phyloP scores from a whole-genome alignment of 345 rosid genomes.

The Corchorus olitorius region DNA sequence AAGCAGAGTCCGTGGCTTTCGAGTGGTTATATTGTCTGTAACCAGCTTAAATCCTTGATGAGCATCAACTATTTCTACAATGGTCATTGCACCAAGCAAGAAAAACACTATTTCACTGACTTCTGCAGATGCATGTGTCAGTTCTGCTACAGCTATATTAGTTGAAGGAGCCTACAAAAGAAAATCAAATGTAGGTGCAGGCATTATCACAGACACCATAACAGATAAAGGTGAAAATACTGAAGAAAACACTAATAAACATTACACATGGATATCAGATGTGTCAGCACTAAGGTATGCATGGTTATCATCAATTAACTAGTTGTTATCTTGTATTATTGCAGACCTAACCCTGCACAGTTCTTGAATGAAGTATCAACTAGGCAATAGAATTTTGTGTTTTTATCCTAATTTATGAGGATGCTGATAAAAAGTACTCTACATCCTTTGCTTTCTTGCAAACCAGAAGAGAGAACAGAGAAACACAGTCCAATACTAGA shows the following conservation, averaged over 20 bases:
- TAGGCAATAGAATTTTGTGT: background rate
- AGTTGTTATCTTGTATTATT: background rate
- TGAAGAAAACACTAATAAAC: background rate
- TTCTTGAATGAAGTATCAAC: background rate
- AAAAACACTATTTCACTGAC: slow-evolving; percentile 95
- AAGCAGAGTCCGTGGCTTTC: slow-evolving; percentile 78
- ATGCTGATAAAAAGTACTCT: background rate
- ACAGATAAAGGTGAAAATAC: background rate
- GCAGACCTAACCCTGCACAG: background rate
- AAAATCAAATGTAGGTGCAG: slow-evolving; percentile 21
- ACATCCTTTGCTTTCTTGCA: background rate
- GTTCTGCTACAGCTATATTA: slow-evolving; percentile 85
- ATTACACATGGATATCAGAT: background rate
- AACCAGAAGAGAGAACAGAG: background rate
- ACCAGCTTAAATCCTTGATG: slow-evolving; percentile 99
- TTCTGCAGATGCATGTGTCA: slow-evolving; percentile 89
- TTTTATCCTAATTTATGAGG: background rate
- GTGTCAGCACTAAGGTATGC: background rate
- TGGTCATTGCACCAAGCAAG: slow-evolving; percentile 99
- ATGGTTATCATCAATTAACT: background rate
- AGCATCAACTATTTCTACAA: slow-evolving; percentile 96
- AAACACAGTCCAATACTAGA: background rate
- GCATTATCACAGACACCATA: background rate
- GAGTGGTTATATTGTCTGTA: slow-evolving; percentile 92
- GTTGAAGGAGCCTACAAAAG: slow-evolving; percentile 90